phyloP scores from a whole-genome alignment of 495 filamentous ascomycete genomes.

The Neurospora sp. region DNA sequence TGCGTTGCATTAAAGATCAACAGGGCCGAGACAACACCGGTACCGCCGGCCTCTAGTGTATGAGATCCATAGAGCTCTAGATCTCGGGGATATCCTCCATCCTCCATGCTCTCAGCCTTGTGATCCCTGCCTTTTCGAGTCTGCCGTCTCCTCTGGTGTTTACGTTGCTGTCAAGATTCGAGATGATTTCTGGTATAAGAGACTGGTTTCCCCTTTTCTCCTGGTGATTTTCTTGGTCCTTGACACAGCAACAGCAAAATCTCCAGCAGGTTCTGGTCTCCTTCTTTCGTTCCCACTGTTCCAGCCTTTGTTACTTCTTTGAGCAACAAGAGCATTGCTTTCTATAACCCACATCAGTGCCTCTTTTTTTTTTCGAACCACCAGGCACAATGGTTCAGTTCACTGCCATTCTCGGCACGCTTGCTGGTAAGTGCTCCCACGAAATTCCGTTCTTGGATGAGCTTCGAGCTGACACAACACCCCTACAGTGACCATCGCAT shows the following conservation, averaged over 20 bases:
- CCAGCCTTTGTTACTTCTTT: neutral
- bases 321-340: neutral
- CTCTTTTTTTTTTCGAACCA: neutral
- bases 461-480: neutral
- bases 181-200: neutral
- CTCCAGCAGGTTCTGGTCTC: neutral
- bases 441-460: neutral
- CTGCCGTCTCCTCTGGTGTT: neutral
- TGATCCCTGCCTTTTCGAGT: neutral
- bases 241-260: neutral
- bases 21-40: neutral
- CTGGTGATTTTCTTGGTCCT: neutral
- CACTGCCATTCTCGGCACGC: neutral
- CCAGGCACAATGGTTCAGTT: neutral
- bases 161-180: neutral
- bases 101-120: neutral
- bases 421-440: neutral
- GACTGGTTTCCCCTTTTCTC: neutral
- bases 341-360: neutral
- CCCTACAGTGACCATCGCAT: conserved; percentile 39
- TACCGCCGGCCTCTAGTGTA: neutral
- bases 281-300: neutral
- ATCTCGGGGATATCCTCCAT: neutral
- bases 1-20: neutral
- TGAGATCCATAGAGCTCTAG: neutral